phyloP scores from a whole-genome alignment of 257 asterid genomes.

The Nicotiana tabacum region DNA sequence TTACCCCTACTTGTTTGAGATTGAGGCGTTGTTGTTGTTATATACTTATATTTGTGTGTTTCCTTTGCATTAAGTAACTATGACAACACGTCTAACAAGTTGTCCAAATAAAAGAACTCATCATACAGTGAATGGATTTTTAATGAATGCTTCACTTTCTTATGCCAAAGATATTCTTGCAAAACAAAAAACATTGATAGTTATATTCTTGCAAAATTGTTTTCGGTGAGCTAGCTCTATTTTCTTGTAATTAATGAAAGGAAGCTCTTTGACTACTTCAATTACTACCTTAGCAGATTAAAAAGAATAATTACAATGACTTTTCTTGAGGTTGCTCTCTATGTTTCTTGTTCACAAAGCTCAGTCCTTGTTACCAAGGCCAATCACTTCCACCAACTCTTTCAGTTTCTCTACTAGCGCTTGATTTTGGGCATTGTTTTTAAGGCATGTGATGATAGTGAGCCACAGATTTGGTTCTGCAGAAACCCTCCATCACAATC shows the following conservation, averaged over 20 bases:
- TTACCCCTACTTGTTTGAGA: background rate
- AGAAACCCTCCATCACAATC: too few relatives aligned
- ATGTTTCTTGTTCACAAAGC: background rate
- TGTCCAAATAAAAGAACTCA: background rate
- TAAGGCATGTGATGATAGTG: too few relatives aligned
- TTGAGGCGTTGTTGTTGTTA: background rate
- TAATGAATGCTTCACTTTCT: background rate
- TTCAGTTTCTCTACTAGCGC: background rate
- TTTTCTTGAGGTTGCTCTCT: background rate
- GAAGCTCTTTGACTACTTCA: background rate
- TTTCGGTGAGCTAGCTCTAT: background rate
- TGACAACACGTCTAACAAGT: background rate
- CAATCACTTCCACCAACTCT: background rate
- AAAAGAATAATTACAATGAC: background rate
- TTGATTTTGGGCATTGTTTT: too few relatives aligned
- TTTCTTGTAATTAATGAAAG: background rate
- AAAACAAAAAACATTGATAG: background rate
- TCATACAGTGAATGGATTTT: background rate
- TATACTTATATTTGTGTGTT: background rate
- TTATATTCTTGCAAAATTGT: background rate
- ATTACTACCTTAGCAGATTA: background rate
- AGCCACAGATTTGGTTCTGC: too few relatives aligned
- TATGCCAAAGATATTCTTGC: background rate
- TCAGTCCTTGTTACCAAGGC: background rate
- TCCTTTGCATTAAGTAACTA: background rate